A percentile compares a stretch with the other conserved stretches of the same genome.
Conservation (phyloP, 1,284 basidiomycete species). For the Vanrija sp. region DNA sequence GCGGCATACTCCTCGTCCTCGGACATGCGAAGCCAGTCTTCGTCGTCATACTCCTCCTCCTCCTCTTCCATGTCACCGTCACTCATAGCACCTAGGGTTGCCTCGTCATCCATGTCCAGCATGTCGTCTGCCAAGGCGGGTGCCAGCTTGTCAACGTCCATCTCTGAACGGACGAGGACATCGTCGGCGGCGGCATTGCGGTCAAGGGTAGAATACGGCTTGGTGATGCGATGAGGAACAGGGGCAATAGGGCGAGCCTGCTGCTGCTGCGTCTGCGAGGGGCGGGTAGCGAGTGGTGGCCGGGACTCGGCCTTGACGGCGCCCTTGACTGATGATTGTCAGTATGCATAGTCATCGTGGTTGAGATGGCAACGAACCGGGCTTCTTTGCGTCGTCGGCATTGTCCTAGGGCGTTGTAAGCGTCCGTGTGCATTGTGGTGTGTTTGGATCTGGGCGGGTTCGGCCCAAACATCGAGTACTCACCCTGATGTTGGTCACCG, state of each 20-base stretch:
- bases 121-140: conserved; percentile 18
- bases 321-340: conserved; percentile 21
- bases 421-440: not conserved
- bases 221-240: conserved; percentile 32
- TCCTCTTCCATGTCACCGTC: conserved; percentile 32
- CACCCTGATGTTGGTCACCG: conserved; percentile 34
- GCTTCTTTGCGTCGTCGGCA: conserved; percentile 31
- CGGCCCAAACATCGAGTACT: conserved; percentile 1
- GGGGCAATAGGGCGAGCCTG: conserved; percentile 36
- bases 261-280: conserved; percentile 8
- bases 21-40: conserved; percentile 65
- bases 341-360: not conserved
- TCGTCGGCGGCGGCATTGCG: conserved; percentile 12
- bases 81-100: conserved; percentile 7
- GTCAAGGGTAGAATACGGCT: conserved; percentile 17
- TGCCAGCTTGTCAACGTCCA: conserved; percentile 35
- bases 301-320: conserved; percentile 25
- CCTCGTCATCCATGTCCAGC: conserved; percentile 15
- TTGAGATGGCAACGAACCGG: conserved; percentile 22
- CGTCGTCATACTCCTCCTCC: conserved; percentile 54
- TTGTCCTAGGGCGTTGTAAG: conserved; percentile 23
- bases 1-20: conserved; percentile 38
- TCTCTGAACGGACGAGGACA: conserved; percentile 22
- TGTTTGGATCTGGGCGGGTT: not conserved
- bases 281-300: conserved; percentile 32